Evolutionary conservation across 257 asterid species (phyloP).

Genomic region (Lycium ferocissimum): DNA sequence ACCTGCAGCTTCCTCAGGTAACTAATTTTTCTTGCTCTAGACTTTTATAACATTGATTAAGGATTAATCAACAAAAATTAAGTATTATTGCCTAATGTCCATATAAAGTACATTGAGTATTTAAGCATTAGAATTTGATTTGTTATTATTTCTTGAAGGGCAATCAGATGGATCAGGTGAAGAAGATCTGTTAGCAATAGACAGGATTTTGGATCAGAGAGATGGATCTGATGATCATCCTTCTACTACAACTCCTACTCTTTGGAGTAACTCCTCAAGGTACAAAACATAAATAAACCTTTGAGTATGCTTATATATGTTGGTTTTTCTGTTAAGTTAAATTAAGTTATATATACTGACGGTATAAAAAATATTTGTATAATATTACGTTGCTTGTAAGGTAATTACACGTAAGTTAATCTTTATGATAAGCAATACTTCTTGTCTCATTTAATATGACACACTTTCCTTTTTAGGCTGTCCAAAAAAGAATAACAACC

Average conservation of each 20-base stretch:
- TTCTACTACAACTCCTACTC: constrained; percentile 24
- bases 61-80: background rate
- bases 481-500: background rate
- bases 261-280: constrained; percentile 31
- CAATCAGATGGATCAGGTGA: constrained; percentile 78
- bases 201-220: constrained; percentile 28
- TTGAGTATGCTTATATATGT: background rate
- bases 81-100: too few relatives aligned
- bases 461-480: too few relatives aligned
- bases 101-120: background rate
- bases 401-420: background rate
- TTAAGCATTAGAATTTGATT: too few relatives aligned
- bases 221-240: constrained; percentile 21
- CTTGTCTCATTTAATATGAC: background rate
- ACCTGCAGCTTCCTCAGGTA: constrained; percentile 80
- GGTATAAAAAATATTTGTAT: background rate
- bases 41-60: background rate
- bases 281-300: background rate
- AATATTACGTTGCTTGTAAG: background rate
- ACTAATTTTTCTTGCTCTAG: constrained; percentile 22
- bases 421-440: background rate
- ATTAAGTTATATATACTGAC: background rate
- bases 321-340: background rate
- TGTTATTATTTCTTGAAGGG: constrained; percentile 37
- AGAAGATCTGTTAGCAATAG: constrained; percentile 45